Percentiles rank a stretch among this genome's conserved stretches.
These are phyloP conservation scores for Chlorella sp. DNA, from an alignment of 139 green algal genomes.

Conservation along the genomic window DNA sequence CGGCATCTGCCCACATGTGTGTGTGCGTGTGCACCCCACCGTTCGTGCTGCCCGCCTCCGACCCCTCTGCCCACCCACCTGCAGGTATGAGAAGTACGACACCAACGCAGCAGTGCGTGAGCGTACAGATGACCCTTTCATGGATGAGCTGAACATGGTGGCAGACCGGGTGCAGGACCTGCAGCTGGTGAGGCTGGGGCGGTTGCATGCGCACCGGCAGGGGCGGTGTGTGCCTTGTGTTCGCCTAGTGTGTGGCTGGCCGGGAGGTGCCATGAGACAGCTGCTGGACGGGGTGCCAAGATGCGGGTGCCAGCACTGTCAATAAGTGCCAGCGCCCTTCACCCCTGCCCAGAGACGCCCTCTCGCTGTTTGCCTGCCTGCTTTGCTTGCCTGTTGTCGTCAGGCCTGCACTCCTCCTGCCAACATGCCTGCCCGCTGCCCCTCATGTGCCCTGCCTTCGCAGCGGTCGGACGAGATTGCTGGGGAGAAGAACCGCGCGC, in stretches of 20 bases:
- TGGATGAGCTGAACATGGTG: constrained; percentile 69
- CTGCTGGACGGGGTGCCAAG: too few relatives aligned
- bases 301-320: too few relatives aligned
- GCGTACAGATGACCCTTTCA: constrained; percentile 74
- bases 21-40: neutral
- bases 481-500: constrained; percentile 78
- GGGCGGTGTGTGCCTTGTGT: too few relatives aligned
- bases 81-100: constrained; percentile 85
- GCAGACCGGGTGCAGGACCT: constrained; percentile 70
- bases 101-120: constrained; percentile 41
- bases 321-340: too few relatives aligned
- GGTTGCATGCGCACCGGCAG: too few relatives aligned
- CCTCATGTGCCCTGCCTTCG: neutral
- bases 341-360: too few relatives aligned
- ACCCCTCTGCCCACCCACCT: neutral
- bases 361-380: too few relatives aligned
- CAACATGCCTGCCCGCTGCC: neutral
- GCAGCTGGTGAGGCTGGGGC: constrained; percentile 61
- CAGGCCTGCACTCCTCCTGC: neutral
- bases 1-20: too few relatives aligned
- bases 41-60: neutral
- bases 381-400: too few relatives aligned
- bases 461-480: constrained; percentile 76
- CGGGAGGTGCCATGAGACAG: too few relatives aligned
- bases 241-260: too few relatives aligned